phyloP scores from a whole-genome alignment of 768 basidiomycete genomes.

The Leccinum rimulosum region DNA sequence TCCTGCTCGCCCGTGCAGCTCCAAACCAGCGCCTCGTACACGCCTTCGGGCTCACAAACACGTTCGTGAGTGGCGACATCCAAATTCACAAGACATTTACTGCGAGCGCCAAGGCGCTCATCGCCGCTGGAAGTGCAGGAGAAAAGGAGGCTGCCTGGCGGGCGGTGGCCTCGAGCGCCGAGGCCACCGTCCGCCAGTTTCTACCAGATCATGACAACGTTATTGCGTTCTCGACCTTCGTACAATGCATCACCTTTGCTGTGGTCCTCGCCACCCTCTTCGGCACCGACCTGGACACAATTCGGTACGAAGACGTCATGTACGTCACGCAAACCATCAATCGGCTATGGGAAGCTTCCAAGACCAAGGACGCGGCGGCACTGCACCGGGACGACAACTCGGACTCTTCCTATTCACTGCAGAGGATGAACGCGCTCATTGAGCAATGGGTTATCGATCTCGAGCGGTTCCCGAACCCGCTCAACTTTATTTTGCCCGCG shows the following conservation, averaged over 20 bases:
- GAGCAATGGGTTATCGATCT: slow-evolving; percentile 36
- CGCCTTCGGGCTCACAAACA: slow-evolving; percentile 40
- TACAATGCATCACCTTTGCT: slow-evolving; percentile 45
- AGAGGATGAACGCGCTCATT: slow-evolving; percentile 28
- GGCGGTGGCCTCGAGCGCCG: slow-evolving; percentile 10
- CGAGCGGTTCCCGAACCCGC: slow-evolving; percentile 32
- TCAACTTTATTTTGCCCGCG: slow-evolving; percentile 56
- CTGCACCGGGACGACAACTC: slow-evolving; percentile 14
- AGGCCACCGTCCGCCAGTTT: slow-evolving; percentile 16
- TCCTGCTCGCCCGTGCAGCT: slow-evolving; percentile 18
- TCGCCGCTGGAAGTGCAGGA: slow-evolving; percentile 2
- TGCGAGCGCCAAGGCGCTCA: slow-evolving; percentile 20
- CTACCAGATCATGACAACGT: slow-evolving; percentile 1
- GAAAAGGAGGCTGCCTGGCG: slow-evolving; percentile 14
- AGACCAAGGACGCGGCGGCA: slow-evolving; percentile 6
- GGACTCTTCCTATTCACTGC: slow-evolving; percentile 26
- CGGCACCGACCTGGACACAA: slow-evolving; percentile 25
- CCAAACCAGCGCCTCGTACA: slow-evolving; percentile 26
- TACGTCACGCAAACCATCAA: slow-evolving; percentile 42
- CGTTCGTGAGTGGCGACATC: slow-evolving; percentile 46
- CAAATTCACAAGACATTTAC: slow-evolving; percentile 29
- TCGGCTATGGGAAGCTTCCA: slow-evolving; percentile 25
- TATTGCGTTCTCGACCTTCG: slow-evolving; percentile 35
- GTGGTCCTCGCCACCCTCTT: slow-evolving; percentile 42
- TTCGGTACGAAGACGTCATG: slow-evolving; percentile 37